These are phyloP conservation scores for Platanthera zijinensis DNA, from an alignment of 106 monocot genomes.

Conservation along the genomic window DNA sequence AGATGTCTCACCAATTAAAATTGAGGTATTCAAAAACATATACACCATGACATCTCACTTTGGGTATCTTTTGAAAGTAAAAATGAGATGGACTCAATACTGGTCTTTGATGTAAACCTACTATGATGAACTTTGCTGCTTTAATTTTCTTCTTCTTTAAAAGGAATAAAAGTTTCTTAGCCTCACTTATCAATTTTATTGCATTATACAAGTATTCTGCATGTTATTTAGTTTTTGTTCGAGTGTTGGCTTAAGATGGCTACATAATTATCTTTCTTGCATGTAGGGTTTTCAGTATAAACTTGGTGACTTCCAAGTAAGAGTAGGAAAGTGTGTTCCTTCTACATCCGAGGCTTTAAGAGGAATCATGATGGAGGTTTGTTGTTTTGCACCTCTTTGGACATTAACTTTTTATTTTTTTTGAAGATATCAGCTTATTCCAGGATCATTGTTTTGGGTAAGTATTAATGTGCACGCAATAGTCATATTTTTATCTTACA, in stretches of 20 bases:
- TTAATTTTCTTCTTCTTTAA: background rate
- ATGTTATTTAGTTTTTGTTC: background rate
- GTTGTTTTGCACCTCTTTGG: background rate
- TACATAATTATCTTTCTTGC: background rate
- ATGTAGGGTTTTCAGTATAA: conserved; percentile 79
- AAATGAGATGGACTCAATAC: too few relatives aligned
- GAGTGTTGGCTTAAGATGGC: background rate
- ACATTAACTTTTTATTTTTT: background rate
- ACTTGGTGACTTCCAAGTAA: conserved; percentile 80
- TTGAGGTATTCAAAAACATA: too few relatives aligned
- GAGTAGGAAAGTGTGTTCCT: conserved; percentile 81
- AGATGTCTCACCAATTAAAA: too few relatives aligned
- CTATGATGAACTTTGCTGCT: background rate
- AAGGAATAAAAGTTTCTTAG: background rate
- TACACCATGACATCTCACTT: too few relatives aligned
- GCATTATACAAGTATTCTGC: background rate
- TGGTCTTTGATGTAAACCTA: too few relatives aligned
- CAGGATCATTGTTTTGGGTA: background rate
- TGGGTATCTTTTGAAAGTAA: too few relatives aligned
- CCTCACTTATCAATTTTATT: background rate
- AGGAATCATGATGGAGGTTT: conserved; percentile 99
- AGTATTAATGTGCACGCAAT: too few relatives aligned
- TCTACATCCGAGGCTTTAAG: conserved; percentile 55
- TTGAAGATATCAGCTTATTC: background rate
- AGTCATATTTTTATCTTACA: too few relatives aligned